Evolutionary conservation across 768 basidiomycete species (phyloP), one percentile per base, ranked within the genome.

Genomic region (Lentinus tigrinus): DNA sequence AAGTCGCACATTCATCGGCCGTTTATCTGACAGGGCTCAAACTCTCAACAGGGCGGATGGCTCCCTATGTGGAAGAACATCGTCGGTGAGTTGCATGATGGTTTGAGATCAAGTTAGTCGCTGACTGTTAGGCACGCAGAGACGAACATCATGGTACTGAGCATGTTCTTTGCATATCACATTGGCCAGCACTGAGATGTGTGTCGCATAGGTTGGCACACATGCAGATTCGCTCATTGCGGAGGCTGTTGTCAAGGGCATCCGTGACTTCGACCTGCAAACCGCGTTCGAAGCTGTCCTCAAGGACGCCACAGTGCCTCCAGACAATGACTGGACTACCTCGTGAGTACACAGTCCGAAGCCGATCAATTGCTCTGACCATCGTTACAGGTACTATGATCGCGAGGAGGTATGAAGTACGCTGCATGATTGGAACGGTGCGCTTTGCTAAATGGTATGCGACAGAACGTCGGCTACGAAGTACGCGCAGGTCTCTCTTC

Each of bases 51-150:
- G 84, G 82, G 88, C 16, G 91, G 91, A 3, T 91, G 91, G 89
- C 73, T 93, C 37, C 91, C 91, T 0, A 92, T 93, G 90, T 93
- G 91, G 91, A 93, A 92, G 73, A 93, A 93, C 60, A 80, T 93
- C 14, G 82, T 88, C 24, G 85, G 84, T 82, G 47, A 60, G 75
- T 62, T 27, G 24, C 19, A 43, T 44, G 17, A 19, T 16, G 34
- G 0, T 9, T 2, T 16, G 27, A 9, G 44, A 16, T 6, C 26
- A 19, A 4, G 14, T 13, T 9, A 8, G 9, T 14, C 26, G 16
- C 26, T 27, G 19, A 4, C 47, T 10, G 14, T 16, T 9, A 11
- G 5, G 13, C 13, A 24, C 24, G 26, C 26, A 75, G 88, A 93
- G 67, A 92, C 91, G 1, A 93, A 91, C 63, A 91, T 92, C 63